phyloP scores from a whole-genome alignment of 1,284 basidiomycete species.

The Ceratobasidium sp. region DNA sequence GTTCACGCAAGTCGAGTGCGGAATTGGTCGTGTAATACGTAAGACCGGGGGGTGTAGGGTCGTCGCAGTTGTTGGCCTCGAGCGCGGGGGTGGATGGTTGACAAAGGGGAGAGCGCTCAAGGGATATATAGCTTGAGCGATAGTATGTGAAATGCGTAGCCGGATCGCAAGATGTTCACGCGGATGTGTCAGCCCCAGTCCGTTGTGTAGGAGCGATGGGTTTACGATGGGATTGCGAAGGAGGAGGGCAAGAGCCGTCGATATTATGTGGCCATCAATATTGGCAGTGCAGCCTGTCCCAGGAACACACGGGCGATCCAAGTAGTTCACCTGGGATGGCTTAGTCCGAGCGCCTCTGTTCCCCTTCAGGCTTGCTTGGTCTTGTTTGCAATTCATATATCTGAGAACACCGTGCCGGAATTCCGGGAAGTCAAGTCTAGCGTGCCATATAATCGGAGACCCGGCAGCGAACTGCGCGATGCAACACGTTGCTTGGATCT shows the following conservation, averaged over 20 bases:
- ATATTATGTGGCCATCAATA: slow-evolving; percentile 32
- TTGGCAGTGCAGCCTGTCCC: slow-evolving; percentile 39
- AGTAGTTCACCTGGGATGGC: slow-evolving; percentile 19
- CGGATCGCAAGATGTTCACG: slow-evolving; percentile 31
- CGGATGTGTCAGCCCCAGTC: not conserved
- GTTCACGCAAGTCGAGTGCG: too few relatives aligned
- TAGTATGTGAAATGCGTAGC: slow-evolving; percentile 23
- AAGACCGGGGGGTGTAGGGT: not conserved
- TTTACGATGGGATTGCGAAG: slow-evolving; percentile 27
- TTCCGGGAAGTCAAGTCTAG: slow-evolving; percentile 22
- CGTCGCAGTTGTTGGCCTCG: slow-evolving; percentile 21
- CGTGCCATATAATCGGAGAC: slow-evolving; percentile 33
- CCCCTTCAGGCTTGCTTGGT: slow-evolving; percentile 32
- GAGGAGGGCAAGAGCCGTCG: slow-evolving; percentile 25
- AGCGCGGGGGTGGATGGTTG: not conserved
- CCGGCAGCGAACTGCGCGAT: slow-evolving; percentile 33
- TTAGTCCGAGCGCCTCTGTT: slow-evolving; percentile 23
- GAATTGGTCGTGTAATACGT: slow-evolving; percentile 34
- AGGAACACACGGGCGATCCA: slow-evolving; percentile 31
- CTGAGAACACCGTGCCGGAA: slow-evolving; percentile 39
- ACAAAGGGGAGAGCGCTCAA: slow-evolving; percentile 21
- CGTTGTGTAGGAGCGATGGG: slow-evolving; percentile 3
- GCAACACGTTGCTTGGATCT: slow-evolving; percentile 29
- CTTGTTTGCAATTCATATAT: slow-evolving; percentile 37
- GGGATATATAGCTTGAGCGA: slow-evolving; percentile 31